These are phyloP conservation scores for Backusella tarrabulga DNA, from an alignment of 192 early-diverging fungal species.

Conservation along the genomic window DNA sequence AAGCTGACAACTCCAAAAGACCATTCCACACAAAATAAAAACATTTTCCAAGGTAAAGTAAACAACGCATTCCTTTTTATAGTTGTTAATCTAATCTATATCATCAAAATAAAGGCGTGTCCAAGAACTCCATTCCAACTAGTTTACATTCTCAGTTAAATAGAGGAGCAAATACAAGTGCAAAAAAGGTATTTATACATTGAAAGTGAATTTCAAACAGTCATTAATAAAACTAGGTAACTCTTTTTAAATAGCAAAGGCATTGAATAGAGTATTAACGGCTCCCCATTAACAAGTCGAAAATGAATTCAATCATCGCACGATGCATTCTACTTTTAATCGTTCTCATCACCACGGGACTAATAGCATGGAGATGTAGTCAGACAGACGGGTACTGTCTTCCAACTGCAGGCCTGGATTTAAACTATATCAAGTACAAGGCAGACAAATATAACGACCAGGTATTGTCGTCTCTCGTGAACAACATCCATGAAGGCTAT, in stretches of 20 bases:
- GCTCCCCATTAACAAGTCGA: background rate
- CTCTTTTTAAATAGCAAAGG: too few species aligned
- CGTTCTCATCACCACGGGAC: background rate
- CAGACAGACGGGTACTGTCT: background rate
- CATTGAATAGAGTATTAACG: too few species aligned
- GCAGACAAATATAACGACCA: background rate
- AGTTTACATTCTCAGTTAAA: background rate
- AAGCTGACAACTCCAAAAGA: background rate
- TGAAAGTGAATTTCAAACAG: too few species aligned
- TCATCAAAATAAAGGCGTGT: background rate
- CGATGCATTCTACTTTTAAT: background rate
- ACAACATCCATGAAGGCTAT: background rate
- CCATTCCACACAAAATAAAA: background rate
- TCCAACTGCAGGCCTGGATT: background rate
- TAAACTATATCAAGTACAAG: background rate
- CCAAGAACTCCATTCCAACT: background rate
- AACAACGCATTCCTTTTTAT: background rate
- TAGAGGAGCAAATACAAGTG: background rate
- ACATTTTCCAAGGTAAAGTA: constrained; percentile 6
- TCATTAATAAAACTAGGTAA: too few species aligned
- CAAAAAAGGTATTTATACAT: background rate
- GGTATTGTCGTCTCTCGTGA: background rate
- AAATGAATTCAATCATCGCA: background rate
- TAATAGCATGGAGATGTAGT: background rate
- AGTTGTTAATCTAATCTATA: background rate